phyloP scores from a whole-genome alignment of 139 green algal species.

The Limnomonas spitsbergensis region DNA sequence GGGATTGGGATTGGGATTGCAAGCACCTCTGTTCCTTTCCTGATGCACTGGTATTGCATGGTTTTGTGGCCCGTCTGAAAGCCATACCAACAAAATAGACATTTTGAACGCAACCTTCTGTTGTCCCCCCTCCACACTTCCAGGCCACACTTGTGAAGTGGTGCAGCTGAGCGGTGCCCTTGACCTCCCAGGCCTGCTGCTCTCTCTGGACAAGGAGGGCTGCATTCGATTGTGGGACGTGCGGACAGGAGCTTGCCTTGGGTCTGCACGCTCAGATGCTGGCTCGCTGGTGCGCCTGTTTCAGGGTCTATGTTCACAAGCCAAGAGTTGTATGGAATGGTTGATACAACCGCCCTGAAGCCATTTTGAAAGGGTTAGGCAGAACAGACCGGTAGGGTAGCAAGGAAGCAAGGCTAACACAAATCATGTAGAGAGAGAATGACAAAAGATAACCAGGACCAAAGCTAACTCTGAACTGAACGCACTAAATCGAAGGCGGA shows the following conservation, averaged over 20 bases:
- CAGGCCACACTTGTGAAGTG: constrained; percentile 51
- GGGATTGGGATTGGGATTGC: no score
- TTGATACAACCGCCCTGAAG: background rate
- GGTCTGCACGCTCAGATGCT: constrained; percentile 10
- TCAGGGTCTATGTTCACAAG: no score
- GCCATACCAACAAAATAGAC: background rate
- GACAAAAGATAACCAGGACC: no score
- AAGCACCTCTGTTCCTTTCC: no score
- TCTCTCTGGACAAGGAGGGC: constrained; percentile 47
- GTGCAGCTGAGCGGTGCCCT: constrained; percentile 34
- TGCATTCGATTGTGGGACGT: constrained; percentile 49
- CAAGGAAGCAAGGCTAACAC: no score
- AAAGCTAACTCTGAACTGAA: no score
- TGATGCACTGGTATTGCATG: no score
- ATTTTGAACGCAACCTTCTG: background rate
- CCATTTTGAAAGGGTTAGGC: background rate
- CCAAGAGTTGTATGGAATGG: background rate
- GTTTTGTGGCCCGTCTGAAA: background rate
- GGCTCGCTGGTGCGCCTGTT: background rate
- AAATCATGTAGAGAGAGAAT: no score
- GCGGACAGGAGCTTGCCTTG: constrained; percentile 19
- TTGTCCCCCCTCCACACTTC: background rate
- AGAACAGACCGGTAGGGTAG: background rate
- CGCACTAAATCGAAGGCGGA: no score
- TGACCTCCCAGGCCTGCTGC: constrained; percentile 38